Evolutionary conservation across 805 yeast species (phyloP), one percentile per base, ranked within the genome.

Genomic region (Saccharomycopsis sp.): DNA sequence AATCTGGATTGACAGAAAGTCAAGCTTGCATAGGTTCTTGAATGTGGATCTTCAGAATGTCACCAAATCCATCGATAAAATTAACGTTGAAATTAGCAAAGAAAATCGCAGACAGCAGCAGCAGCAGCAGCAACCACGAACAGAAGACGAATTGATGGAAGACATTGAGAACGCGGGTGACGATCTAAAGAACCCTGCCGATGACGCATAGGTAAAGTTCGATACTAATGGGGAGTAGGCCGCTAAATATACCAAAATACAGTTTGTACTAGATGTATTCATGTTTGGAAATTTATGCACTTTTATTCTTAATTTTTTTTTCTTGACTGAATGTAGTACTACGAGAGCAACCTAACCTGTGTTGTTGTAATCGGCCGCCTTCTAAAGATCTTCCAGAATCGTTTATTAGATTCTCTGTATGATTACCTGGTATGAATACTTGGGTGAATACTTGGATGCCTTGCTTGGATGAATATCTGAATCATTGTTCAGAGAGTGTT

Each of bases 1-100:
- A 12, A 55, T 47, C 23, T 60, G 63, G 63, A 22, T 20, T 17
- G 55, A 55, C 22, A 51, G 63, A 44, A 57, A 58, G n/a, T 52
- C 47, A 3, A 41, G 51, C 17, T 55, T 60, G 35, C n/a, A 51
- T 12, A 58, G 51, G 5, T 60, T 60, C 35, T 50, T 60, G n/a
- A 56, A 56, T 20, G 55, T 55, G 35, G 61, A 58, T 22, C 44
- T 60, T 17, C 19, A 25, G 15, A 55, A 53, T 41, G 35, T 58
- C 12, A 23, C 47, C 2, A 35, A 17, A 19, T 22, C 47, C 7
- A 60, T 60, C 15, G 56, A 55, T 14, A 52, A 55, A 15, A 47
- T 60, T 14, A 55, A 57, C 8, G 25, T 52, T 8, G 61, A 55
- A 14, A 7, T 19, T 17, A 29, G 38, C 38, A 29, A 12, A 12